phyloP scores from a whole-genome alignment of 1,284 basidiomycete genomes.

The Trichosporon inkin region DNA sequence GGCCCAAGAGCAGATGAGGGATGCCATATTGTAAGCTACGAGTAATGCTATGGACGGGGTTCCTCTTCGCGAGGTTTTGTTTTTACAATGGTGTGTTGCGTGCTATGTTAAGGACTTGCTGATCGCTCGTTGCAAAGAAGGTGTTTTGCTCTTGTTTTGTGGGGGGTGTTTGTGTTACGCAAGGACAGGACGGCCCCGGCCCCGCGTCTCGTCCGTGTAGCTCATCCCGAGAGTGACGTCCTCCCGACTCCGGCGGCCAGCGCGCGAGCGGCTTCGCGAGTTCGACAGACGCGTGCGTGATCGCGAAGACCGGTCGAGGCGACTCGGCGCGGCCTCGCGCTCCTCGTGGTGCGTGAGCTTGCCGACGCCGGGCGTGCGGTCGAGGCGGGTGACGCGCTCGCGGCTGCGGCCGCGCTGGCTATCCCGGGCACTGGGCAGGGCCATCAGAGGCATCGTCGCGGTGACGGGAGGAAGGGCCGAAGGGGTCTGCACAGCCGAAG shows the following conservation, averaged over 20 bases:
- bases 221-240: conserved; percentile 16
- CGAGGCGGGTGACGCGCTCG: conserved; percentile 30
- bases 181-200: conserved; percentile 12
- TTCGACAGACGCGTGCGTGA: conserved; percentile 21
- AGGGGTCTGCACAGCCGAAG: not conserved
- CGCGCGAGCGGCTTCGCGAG: conserved; percentile 16
- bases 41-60: too few species aligned
- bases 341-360: conserved; percentile 37
- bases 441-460: not conserved
- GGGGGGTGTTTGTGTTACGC: not conserved
- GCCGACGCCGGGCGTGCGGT: conserved; percentile 19
- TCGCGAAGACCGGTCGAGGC: conserved; percentile 15
- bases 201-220: conserved; percentile 12
- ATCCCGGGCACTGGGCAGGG: conserved; percentile 1
- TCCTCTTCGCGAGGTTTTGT: too few species aligned
- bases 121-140: too few species aligned
- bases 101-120: too few species aligned
- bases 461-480: conserved; percentile 16
- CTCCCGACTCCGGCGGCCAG: conserved; percentile 9
- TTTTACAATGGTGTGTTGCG: too few species aligned
- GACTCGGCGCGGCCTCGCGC: conserved; percentile 40
- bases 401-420: conserved; percentile 33
- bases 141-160: too few species aligned
- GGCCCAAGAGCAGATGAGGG: too few species aligned
- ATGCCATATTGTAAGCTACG: too few species aligned